A percentile compares a stretch with the other conserved stretches of the same genome.
These are phyloP conservation scores for Albophoma yamanashiensis DNA, from an alignment of 2,329 filamentous ascomycete genomes.

Conservation along the genomic window DNA sequence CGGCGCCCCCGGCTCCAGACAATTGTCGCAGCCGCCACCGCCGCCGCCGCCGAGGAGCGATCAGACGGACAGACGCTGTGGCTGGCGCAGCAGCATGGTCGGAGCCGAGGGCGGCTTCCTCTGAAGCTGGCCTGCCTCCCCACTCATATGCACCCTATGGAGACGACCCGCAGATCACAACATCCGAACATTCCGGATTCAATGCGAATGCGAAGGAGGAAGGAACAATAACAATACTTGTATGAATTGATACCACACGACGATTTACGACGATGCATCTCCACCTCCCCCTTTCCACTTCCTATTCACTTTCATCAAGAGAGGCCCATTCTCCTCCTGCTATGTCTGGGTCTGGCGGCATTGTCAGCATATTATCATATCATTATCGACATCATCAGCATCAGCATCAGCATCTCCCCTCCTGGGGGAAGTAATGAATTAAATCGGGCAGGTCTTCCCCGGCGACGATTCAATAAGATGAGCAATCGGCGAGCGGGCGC, in stretches of 20 bases:
- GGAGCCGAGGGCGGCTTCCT: slow-evolving; percentile 46
- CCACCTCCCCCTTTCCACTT: neutral
- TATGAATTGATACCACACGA: slow-evolving; percentile 1
- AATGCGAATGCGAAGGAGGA: neutral
- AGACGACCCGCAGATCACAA: neutral
- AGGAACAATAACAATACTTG: neutral
- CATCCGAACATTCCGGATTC: neutral
- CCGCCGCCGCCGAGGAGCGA: slow-evolving; percentile 22
- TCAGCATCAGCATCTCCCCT: neutral
- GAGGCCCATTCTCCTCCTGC: neutral
- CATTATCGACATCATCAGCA: neutral
- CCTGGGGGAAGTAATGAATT: neutral
- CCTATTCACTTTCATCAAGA: neutral
- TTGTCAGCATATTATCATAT: neutral
- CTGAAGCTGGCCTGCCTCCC: slow-evolving; percentile 18
- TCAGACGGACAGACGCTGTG: slow-evolving; percentile 34
- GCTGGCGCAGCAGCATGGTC: slow-evolving; percentile 47
- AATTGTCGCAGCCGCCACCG: slow-evolving; percentile 15
- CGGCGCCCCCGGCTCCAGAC: slow-evolving; percentile 16
- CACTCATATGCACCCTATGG: neutral
- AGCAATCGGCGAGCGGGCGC: neutral
- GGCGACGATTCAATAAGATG: neutral
- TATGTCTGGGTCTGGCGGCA: neutral
- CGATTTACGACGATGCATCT: neutral
- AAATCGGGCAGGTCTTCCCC: neutral